A percentile compares a stretch with the other conserved stretches of the same genome.
Evolutionary conservation across 306 rosid genomes (phyloP).

Genomic region (Sechiopsis laciniata): DNA sequence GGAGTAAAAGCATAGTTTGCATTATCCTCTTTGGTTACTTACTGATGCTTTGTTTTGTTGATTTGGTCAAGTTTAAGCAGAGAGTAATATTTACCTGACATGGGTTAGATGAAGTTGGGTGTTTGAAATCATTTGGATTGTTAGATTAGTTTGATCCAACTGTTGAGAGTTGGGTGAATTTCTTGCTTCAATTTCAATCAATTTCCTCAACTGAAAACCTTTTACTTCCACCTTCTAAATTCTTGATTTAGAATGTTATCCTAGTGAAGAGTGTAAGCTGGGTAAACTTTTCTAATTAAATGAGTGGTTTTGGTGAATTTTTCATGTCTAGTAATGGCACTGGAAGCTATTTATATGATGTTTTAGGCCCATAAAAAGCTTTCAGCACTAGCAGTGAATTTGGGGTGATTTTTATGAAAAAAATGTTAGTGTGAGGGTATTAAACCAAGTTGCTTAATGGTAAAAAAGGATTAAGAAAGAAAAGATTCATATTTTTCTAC

Average conservation of each 20-base stretch:
- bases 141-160: constrained; percentile 16
- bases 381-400: too few species aligned
- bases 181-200: constrained; percentile 6
- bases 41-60: constrained; percentile 4
- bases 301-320: too few species aligned
- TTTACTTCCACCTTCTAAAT: neutral
- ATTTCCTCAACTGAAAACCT: constrained; percentile 3
- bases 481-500: too few species aligned
- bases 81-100: neutral
- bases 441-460: too few species aligned
- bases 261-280: neutral
- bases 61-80: neutral
- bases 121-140: constrained; percentile 18
- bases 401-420: too few species aligned
- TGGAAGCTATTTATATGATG: too few species aligned
- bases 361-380: too few species aligned
- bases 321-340: too few species aligned
- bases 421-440: too few species aligned
- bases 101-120: constrained; percentile 21
- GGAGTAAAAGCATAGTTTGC: neutral
- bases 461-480: too few species aligned
- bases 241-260: neutral
- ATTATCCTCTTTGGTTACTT: constrained; percentile 11
- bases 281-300: too few species aligned
- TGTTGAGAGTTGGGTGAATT: constrained; percentile 16